Conservation (phyloP, 2,329 filamentous ascomycete genomes). For the Claviceps humidiphila region DNA sequence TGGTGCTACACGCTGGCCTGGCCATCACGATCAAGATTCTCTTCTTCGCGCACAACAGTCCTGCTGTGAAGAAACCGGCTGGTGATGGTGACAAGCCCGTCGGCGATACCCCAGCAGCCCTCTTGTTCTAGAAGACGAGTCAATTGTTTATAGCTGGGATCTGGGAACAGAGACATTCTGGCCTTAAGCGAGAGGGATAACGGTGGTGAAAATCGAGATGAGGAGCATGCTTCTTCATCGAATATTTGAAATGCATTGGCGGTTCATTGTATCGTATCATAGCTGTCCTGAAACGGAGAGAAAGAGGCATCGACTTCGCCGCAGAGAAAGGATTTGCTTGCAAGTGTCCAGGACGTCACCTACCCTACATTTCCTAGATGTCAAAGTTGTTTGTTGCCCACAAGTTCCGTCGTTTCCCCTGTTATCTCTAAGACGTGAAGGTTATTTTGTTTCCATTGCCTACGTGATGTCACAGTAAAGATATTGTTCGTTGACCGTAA, state of each 20-base stretch:
- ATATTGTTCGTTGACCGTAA: no score
- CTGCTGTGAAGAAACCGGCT: slow-evolving; percentile 26
- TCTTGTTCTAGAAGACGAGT: slow-evolving; percentile 9
- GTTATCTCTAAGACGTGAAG: no score
- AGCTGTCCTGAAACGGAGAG: neutral
- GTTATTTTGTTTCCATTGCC: no score
- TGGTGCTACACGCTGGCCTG: slow-evolving; percentile 77
- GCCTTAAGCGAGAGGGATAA: neutral
- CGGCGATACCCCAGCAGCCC: slow-evolving; percentile 10
- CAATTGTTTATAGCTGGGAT: neutral
- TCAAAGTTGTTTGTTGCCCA: neutral
- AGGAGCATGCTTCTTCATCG: neutral
- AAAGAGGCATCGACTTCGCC: neutral
- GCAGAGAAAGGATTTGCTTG: neutral
- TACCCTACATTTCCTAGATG: neutral
- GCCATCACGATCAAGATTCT: slow-evolving; percentile 90
- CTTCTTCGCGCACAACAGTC: slow-evolving; percentile 77
- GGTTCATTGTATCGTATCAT: neutral
- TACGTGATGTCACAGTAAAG: no score
- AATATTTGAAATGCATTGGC: neutral
- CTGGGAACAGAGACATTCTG: neutral
- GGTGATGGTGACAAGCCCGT: slow-evolving; percentile 13
- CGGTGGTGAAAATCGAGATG: neutral
- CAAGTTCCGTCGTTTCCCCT: no score
- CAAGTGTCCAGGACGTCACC: neutral